Conservation (phyloP, 2,329 filamentous ascomycete genomes). For the Akanthomyces muscarius region DNA sequence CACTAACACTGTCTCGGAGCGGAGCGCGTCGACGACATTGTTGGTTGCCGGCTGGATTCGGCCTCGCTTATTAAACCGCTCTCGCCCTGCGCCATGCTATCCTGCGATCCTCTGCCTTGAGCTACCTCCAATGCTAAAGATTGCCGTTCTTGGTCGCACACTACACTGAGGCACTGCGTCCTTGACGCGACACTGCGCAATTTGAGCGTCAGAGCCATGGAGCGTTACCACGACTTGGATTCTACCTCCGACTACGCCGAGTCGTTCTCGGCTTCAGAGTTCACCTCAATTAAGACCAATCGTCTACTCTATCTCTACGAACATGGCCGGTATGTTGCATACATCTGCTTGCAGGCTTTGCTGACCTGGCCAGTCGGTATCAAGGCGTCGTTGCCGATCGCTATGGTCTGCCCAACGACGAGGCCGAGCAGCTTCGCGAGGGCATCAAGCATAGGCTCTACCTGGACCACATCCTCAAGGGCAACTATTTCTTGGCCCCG, state of each 20-base stretch:
- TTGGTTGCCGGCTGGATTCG: background rate
- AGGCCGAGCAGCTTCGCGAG: slow-evolving; percentile 46
- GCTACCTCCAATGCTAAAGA: background rate
- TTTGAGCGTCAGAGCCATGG: background rate
- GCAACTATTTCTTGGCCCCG: slow-evolving; percentile 40
- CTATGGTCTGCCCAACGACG: slow-evolving; percentile 52
- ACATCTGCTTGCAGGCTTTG: background rate
- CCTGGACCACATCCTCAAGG: slow-evolving; percentile 44
- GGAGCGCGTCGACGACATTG: background rate
- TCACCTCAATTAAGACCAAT: slow-evolving; percentile 6
- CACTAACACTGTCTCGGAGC: background rate
- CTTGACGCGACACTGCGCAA: background rate
- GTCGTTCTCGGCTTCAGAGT: slow-evolving; percentile 3
- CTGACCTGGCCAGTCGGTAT: slow-evolving; percentile 37
- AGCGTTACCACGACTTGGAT: background rate
- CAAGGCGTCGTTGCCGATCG: slow-evolving; percentile 44
- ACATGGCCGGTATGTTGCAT: slow-evolving; percentile 3
- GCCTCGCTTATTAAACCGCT: background rate
- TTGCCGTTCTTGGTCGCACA: background rate
- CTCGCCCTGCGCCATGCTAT: background rate
- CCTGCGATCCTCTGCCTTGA: background rate
- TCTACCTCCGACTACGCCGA: slow-evolving; percentile 10
- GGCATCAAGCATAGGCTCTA: slow-evolving; percentile 45
- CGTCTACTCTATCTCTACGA: slow-evolving; percentile 4
- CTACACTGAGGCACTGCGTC: background rate